Percentiles rank a stretch among this genome's conserved stretches.
Evolutionary conservation across 148 eudicot species (phyloP).

Genomic region (Vaccinium vitisidaea): DNA sequence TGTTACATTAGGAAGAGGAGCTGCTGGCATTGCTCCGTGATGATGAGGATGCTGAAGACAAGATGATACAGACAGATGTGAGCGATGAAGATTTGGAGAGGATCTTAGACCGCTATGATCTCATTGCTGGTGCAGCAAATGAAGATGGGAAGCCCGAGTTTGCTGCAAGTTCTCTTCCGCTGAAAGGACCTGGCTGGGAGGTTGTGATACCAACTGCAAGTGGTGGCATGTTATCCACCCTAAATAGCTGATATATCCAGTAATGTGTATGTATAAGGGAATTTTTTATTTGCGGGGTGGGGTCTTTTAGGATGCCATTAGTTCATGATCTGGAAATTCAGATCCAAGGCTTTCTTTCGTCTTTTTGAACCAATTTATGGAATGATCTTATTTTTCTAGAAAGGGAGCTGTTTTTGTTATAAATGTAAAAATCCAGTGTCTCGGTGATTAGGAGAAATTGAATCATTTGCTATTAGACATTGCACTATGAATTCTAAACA

Average conservation of each 20-base stretch:
- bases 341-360: neutral
- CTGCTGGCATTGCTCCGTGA: conserved; percentile 73
- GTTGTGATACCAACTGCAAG: conserved; percentile 72
- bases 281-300: neutral
- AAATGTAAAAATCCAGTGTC: conserved; percentile 1
- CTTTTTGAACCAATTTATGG: conserved; percentile 7
- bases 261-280: neutral
- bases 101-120: conserved; percentile 76
- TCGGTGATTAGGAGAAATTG: neutral
- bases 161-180: conserved; percentile 44
- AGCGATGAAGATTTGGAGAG: conserved; percentile 80
- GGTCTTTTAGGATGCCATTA: neutral
- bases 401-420: conserved; percentile 3
- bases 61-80: conserved; percentile 77
- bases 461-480: neutral
- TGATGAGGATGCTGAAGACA: conserved; percentile 74
- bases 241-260: conserved; percentile 43
- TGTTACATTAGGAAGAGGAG: conserved; percentile 73
- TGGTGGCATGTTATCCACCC: conserved; percentile 86
- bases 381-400: neutral
- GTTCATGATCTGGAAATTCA: neutral
- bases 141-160: conserved; percentile 27
- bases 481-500: neutral
- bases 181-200: conserved; percentile 98
- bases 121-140: conserved; percentile 34